phyloP scores from a whole-genome alignment of 345 rosid species.

The Alliaria petiolata region DNA sequence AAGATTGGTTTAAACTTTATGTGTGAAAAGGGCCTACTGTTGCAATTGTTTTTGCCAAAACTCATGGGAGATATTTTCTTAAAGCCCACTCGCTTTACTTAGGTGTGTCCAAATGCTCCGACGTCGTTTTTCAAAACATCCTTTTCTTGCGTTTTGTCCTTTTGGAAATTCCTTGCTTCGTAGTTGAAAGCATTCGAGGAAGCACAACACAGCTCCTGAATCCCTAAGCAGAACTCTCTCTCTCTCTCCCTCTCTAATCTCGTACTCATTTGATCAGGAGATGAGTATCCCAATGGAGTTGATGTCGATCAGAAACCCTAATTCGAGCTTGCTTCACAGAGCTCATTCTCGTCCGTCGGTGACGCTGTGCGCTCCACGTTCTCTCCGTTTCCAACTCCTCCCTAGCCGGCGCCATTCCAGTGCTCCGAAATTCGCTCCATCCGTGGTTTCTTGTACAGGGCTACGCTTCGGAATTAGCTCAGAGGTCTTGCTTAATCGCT shows the following conservation, averaged over 20 bases:
- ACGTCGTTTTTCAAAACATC: constrained; percentile 12
- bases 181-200: constrained; percentile 16
- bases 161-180: constrained; percentile 19
- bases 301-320: constrained; percentile 39
- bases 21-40: background rate
- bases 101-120: background rate
- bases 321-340: constrained; percentile 23
- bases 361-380: constrained; percentile 15
- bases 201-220: constrained; percentile 8
- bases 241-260: background rate
- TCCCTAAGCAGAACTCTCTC: constrained; percentile 11
- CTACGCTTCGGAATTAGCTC: constrained; percentile 32
- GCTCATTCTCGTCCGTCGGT: constrained; percentile 22
- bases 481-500: constrained; percentile 23
- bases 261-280: background rate
- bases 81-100: background rate
- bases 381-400: constrained; percentile 20
- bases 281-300: constrained; percentile 37
- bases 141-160: constrained; percentile 5
- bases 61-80: background rate
- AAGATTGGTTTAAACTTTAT: background rate
- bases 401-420: constrained; percentile 18
- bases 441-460: constrained; percentile 23
- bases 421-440: constrained; percentile 2
- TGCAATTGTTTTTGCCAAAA: background rate